phyloP scores from a whole-genome alignment of 345 rosid species.

The Linum usitatissimum region DNA sequence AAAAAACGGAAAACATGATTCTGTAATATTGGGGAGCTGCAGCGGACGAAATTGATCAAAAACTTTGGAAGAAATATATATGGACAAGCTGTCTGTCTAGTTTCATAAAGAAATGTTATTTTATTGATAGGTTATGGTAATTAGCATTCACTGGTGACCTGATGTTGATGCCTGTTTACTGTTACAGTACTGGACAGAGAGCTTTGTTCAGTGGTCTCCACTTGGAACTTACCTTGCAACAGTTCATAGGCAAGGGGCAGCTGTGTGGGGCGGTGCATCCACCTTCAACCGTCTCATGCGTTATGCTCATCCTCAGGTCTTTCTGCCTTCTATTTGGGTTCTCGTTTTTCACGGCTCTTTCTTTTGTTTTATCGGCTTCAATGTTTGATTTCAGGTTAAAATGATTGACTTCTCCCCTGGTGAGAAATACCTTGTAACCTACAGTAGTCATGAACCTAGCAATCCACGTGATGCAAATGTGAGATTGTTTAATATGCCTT shows the following conservation, averaged over 20 bases:
- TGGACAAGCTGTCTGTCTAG: neutral
- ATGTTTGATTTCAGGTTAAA: slow-evolving; percentile 42
- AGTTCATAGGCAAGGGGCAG: slow-evolving; percentile 90
- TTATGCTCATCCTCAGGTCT: slow-evolving; percentile 81
- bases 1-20: no score
- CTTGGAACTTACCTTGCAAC: slow-evolving; percentile 91
- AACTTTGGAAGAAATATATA: no score
- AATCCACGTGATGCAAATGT: slow-evolving; percentile 95
- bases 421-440: slow-evolving; percentile 84
- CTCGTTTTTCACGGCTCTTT: neutral
- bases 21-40: neutral
- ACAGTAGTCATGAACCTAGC: slow-evolving; percentile 91
- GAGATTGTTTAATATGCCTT: slow-evolving; percentile 18
- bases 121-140: neutral
- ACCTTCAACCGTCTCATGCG: slow-evolving; percentile 84
- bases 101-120: no score
- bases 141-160: neutral
- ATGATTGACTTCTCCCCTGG: slow-evolving; percentile 86
- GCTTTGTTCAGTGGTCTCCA: slow-evolving; percentile 96
- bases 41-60: neutral
- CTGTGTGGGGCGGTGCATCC: slow-evolving; percentile 93
- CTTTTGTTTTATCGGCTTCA: neutral
- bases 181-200: slow-evolving; percentile 83
- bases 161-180: slow-evolving; percentile 10
- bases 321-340: neutral